Evolutionary conservation across 352 stramenopile species (phyloP), one percentile per base, ranked within the genome.

Genomic region (Phytophthora colocasiae): DNA sequence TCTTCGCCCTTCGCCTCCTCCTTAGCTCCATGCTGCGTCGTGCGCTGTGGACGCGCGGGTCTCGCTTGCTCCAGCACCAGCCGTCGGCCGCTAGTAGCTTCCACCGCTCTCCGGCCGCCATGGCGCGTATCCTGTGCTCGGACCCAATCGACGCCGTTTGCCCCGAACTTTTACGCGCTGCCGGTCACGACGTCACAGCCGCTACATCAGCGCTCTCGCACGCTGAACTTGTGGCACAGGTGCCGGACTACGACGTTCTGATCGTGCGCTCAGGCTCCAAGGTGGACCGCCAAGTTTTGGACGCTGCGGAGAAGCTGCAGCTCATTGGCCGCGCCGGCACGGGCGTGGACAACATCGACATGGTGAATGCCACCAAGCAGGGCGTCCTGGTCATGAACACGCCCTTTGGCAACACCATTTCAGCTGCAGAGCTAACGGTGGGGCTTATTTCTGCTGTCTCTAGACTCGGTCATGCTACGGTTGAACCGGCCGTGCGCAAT

Each of bases 311-410:
- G 12, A 48, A 71, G 40, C 72, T 97, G 52, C 81, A 90, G 66
- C 79, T 98, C 59, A 95, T 98, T 53, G 93, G 89, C 6, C 85
- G 92, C 60, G 92, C 92, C 47, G 92, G 93, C 49, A 97, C 92
- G 32, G 92, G 94, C 64, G 85, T 97, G 27, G 94, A 98, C 82
- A 98, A 98, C 80, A 98, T 98, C 62, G 91, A 98, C 76, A 80
- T 98, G 39, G 77, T 93, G 40, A 83, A 82, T 55, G 91, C 94
- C 41, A 98, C 94, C 17, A 93, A 92, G 62, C 79, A 93, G 52
- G 85, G 97, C 55, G 96, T 99, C 63, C 85, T 98, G 43, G 97
- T 99, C 48, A 97, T 99, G 70, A 99, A 99, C 77, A 98, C 97
- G 41, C 96, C 96, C 7, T 94, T 92, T 39, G 96, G 95, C 27